Conservation (phyloP, 192 early-diverging fungal species). For the Mortierella alpina region DNA sequence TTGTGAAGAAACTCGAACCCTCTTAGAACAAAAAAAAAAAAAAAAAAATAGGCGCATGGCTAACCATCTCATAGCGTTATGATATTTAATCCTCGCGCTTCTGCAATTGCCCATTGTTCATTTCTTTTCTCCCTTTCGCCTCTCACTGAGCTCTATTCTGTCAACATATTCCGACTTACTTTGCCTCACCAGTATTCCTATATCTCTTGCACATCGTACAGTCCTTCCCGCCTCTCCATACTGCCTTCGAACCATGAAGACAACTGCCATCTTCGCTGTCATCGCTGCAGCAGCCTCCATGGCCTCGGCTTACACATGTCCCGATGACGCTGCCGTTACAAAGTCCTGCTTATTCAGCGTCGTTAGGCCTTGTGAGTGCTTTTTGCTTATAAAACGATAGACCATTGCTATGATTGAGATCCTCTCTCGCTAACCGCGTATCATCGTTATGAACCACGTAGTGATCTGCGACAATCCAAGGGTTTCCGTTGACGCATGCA, state of each 20-base stretch:
- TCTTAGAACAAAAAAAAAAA: background rate
- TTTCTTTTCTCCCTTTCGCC: background rate
- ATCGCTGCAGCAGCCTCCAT: conserved; percentile 20
- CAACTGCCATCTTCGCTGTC: conserved; percentile 11
- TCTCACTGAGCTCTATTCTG: background rate
- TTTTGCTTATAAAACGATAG: no score
- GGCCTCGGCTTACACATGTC: conserved; percentile 24
- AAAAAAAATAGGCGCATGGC: background rate
- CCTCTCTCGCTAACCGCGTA: no score
- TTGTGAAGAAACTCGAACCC: background rate
- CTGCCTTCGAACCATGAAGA: conserved; percentile 9
- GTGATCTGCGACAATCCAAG: conserved; percentile 32
- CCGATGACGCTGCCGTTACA: background rate
- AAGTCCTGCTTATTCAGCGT: conserved; percentile 7
- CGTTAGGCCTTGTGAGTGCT: conserved; percentile 22
- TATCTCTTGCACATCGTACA: no score
- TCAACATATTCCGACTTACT: background rate
- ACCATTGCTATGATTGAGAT: no score
- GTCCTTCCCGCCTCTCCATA: background rate
- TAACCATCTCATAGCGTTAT: background rate
- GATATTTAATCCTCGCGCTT: background rate
- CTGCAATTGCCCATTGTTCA: background rate
- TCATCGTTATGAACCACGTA: background rate
- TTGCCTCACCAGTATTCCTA: background rate
- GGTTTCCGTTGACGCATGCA: conserved; percentile 10